These are phyloP conservation scores for Picea abies DNA, from an alignment of 83 land plant genomes.

Conservation along the genomic window DNA sequence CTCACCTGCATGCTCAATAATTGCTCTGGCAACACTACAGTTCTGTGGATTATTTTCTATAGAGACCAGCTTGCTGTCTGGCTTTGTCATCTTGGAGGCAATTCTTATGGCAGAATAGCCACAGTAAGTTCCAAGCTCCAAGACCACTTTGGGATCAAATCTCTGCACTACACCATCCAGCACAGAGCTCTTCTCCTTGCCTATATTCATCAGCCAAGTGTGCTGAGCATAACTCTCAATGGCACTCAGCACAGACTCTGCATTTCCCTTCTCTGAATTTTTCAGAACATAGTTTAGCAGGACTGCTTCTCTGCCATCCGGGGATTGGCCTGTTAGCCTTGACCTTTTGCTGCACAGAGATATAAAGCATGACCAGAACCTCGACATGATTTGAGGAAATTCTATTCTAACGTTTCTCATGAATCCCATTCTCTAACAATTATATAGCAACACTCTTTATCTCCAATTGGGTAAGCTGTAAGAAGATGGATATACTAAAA, in stretches of 20 bases:
- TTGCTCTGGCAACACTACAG: no score
- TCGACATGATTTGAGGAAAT: no score
- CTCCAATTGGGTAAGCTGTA: no score
- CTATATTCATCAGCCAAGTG: constrained; percentile 24
- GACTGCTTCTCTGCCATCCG: constrained; percentile 9
- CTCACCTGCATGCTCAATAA: no score
- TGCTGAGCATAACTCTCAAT: constrained; percentile 20
- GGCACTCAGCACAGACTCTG: constrained; percentile 24
- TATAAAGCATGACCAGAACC: no score
- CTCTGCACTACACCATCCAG: constrained; percentile 18
- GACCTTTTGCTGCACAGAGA: no score
- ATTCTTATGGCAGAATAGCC: constrained; percentile 33
- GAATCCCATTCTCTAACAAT: no score
- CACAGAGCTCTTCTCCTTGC: constrained; percentile 21
- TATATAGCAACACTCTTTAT: no score
- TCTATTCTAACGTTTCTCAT: no score
- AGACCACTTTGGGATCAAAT: constrained; percentile 13
- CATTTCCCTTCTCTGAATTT: constrained; percentile 16
- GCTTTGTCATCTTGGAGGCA: constrained; percentile 17
- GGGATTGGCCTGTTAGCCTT: no score
- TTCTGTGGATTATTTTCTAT: constrained; percentile 1
- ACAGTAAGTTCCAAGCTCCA: constrained; percentile 31
- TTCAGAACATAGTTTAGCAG: constrained; percentile 9
- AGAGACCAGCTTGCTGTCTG: constrained; percentile 16
- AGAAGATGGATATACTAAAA: no score